phyloP scores from a whole-genome alignment of 768 basidiomycete genomes.

The Cystoderma amianthinum region DNA sequence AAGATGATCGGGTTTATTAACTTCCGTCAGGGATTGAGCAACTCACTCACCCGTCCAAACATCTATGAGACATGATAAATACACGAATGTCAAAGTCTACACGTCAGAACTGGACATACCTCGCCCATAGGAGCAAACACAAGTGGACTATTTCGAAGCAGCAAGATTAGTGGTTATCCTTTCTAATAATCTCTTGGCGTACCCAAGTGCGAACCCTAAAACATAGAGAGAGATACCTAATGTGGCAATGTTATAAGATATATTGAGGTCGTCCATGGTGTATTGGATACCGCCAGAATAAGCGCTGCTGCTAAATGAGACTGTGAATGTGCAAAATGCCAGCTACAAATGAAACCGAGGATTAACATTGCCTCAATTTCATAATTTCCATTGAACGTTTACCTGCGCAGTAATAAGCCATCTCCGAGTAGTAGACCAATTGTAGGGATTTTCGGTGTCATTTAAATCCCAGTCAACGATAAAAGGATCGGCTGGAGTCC shows the following conservation, averaged over 20 bases:
- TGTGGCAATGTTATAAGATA: slow-evolving; percentile 45
- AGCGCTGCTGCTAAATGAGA: slow-evolving; percentile 53
- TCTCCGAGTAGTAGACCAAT: slow-evolving; percentile 39
- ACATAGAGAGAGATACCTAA: slow-evolving; percentile 59
- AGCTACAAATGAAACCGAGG: slow-evolving; percentile 21
- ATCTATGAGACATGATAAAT: slow-evolving; percentile 23
- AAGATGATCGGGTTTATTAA: slow-evolving; percentile 2
- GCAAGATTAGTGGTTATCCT: background rate
- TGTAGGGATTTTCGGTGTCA: slow-evolving; percentile 50
- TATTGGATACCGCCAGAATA: slow-evolving; percentile 45
- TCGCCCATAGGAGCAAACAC: slow-evolving; percentile 57
- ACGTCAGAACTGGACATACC: slow-evolving; percentile 18
- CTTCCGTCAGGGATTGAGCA: background rate
- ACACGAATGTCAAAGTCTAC: slow-evolving; percentile 1
- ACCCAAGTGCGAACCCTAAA: slow-evolving; percentile 57
- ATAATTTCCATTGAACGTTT: no score
- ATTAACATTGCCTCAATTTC: background rate
- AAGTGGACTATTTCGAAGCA: slow-evolving; percentile 27
- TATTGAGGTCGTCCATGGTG: slow-evolving; percentile 37
- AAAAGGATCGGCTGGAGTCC: slow-evolving; percentile 41
- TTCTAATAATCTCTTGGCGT: slow-evolving; percentile 9
- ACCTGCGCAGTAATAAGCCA: slow-evolving; percentile 54
- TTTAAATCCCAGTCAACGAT: slow-evolving; percentile 46
- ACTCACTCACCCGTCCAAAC: slow-evolving; percentile 40
- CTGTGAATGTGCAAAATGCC: slow-evolving; percentile 47